Evolutionary conservation across 306 rosid genomes (phyloP).

Genomic region (Medicago arabica): DNA sequence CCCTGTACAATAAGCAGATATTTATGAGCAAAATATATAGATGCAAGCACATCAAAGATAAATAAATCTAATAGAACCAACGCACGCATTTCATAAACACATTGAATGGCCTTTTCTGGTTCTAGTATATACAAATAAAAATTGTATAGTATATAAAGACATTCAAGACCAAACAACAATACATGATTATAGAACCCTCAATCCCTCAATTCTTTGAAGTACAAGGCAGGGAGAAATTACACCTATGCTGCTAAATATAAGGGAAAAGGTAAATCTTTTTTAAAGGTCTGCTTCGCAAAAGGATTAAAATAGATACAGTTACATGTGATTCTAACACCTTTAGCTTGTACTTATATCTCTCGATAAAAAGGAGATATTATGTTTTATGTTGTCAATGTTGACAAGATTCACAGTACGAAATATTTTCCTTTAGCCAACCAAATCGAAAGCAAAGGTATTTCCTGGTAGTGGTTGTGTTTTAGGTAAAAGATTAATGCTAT

Average conservation of each 20-base stretch:
- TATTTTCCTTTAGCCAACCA: background rate
- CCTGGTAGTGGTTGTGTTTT: background rate
- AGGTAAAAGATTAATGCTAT: background rate
- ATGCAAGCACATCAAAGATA: background rate
- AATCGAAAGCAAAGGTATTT: background rate
- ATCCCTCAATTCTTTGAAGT: background rate
- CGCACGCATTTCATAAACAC: conserved; percentile 3
- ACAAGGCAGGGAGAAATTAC: background rate
- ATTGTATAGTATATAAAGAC: background rate
- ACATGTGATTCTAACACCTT: background rate
- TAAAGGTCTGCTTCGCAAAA: background rate
- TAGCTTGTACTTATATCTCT: background rate
- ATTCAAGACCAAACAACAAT: background rate
- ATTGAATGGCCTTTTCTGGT: background rate
- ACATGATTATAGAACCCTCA: conserved; percentile 9
- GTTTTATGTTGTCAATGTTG: background rate
- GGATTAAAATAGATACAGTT: background rate
- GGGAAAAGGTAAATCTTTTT: no score
- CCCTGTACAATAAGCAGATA: conserved; percentile 55
- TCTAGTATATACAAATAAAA: background rate
- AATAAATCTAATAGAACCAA: conserved; percentile 13
- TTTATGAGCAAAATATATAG: conserved; percentile 32
- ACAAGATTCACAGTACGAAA: background rate
- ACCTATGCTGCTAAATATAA: no score
- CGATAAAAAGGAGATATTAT: background rate